Percentiles rank a stretch among this genome's conserved stretches.
These are phyloP conservation scores for Chlorophyllum brunneum DNA, from an alignment of 768 basidiomycete genomes.

Conservation along the genomic window DNA sequence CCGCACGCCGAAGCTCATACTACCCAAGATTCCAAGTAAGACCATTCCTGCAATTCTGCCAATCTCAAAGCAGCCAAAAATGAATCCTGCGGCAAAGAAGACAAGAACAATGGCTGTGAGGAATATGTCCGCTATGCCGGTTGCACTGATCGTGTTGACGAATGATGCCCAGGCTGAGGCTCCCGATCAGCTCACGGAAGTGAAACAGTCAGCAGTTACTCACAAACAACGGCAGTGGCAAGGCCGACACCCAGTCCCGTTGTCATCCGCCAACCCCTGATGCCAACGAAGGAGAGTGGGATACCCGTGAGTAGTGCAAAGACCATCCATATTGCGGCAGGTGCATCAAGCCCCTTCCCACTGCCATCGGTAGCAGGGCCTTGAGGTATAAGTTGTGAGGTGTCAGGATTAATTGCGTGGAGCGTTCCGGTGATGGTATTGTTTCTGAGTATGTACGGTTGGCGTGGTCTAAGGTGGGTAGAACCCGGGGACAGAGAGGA, in stretches of 20 bases:
- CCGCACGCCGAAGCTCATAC: conserved; percentile 54
- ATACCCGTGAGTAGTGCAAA: conserved; percentile 49
- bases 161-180: conserved; percentile 63
- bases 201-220: conserved; percentile 15
- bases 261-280: conserved; percentile 54
- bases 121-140: conserved; percentile 48
- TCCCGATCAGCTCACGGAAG: conserved; percentile 1
- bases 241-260: conserved; percentile 52
- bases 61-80: conserved; percentile 50
- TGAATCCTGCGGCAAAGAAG: conserved; percentile 47
- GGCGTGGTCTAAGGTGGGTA: not conserved
- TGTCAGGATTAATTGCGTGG: conserved; percentile 40
- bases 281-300: conserved; percentile 52
- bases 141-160: conserved; percentile 46
- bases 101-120: conserved; percentile 46
- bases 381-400: conserved; percentile 44
- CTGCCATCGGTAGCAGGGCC: conserved; percentile 56
- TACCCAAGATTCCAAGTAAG: conserved; percentile 47
- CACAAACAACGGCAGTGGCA: conserved; percentile 44
- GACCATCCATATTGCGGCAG: conserved; percentile 56
- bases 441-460: conserved; percentile 15
- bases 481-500: not conserved
- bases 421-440: conserved; percentile 34
- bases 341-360: conserved; percentile 39
- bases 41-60: conserved; percentile 44